These are phyloP conservation scores for Kalaharituber pfeilii DNA, from an alignment of 2,329 filamentous ascomycete species.

Conservation along the genomic window DNA sequence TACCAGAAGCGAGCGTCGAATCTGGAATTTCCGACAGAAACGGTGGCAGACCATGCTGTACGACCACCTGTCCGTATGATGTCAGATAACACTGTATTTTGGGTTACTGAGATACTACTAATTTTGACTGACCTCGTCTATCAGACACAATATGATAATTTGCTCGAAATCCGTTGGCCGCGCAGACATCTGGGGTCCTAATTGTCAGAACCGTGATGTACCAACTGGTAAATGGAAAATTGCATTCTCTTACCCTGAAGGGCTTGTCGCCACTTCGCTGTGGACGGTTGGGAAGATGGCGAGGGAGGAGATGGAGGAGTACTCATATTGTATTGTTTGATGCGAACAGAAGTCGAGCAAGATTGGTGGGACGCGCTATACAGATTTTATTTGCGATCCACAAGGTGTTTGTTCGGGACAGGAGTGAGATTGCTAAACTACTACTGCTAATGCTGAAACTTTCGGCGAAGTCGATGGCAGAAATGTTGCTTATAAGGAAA, in stretches of 20 bases:
- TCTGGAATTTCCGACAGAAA: constrained; percentile 48
- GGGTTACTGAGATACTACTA: not conserved
- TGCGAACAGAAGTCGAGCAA: no score
- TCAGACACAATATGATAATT: not conserved
- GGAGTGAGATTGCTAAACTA: no score
- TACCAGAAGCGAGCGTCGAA: constrained; percentile 76
- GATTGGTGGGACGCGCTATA: no score
- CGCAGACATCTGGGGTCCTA: not conserved
- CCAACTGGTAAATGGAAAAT: no score
- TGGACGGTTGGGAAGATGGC: not conserved
- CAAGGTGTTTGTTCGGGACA: no score
- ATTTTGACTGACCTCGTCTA: not conserved
- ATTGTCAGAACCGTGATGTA: no score
- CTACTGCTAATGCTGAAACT: no score
- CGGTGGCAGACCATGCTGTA: constrained; percentile 70
- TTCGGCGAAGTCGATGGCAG: no score
- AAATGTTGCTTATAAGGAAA: no score
- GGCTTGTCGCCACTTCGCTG: not conserved
- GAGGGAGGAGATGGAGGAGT: not conserved
- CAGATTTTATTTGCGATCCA: no score
- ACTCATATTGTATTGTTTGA: no score
- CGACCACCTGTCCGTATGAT: constrained; percentile 49
- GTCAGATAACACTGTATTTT: not conserved
- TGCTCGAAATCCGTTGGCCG: not conserved
- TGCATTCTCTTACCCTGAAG: not conserved